Percentiles rank a stretch among this genome's conserved stretches.
Evolutionary conservation across 768 basidiomycete genomes (phyloP).

Genomic region (Amanita rimosa): DNA sequence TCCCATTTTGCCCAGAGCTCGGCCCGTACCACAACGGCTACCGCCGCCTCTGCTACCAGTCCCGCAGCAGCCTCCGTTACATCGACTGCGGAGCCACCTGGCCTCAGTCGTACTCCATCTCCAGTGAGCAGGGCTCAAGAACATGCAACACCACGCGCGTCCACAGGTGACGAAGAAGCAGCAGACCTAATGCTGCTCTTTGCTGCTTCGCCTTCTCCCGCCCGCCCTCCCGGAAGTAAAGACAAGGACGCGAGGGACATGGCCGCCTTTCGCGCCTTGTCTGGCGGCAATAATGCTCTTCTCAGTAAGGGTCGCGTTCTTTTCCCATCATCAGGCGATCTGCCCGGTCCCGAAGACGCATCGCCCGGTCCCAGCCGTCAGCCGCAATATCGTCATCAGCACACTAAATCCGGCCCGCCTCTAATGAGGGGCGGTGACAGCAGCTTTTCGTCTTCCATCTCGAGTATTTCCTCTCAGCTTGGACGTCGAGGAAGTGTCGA

Average conservation of each 20-base stretch:
- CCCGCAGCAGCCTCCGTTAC: slow-evolving; percentile 27
- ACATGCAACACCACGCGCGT: slow-evolving; percentile 33
- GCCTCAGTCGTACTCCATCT: slow-evolving; percentile 28
- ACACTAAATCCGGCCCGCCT: slow-evolving; percentile 4
- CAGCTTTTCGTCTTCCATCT: slow-evolving; percentile 28
- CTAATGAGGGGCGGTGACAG: slow-evolving; percentile 19
- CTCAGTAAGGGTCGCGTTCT: slow-evolving; percentile 60
- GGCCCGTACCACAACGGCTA: slow-evolving; percentile 34
- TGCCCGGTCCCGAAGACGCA: slow-evolving; percentile 6
- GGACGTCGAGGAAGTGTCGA: slow-evolving; percentile 7
- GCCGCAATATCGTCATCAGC: slow-evolving; percentile 3
- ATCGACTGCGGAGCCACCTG: slow-evolving; percentile 18
- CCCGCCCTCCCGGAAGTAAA: slow-evolving; percentile 25
- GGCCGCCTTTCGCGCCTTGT: slow-evolving; percentile 45
- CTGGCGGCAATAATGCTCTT: slow-evolving; percentile 32
- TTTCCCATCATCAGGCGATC: slow-evolving; percentile 33
- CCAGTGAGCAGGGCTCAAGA: slow-evolving; percentile 18
- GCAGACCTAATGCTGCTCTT: slow-evolving; percentile 81
- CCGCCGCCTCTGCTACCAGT: slow-evolving; percentile 26
- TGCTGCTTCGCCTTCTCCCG: slow-evolving; percentile 79
- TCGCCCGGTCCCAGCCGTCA: slow-evolving; percentile 8
- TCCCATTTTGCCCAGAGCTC: slow-evolving; percentile 63
- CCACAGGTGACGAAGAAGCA: slow-evolving; percentile 65
- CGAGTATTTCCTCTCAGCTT: slow-evolving; percentile 24
- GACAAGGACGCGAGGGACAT: slow-evolving; percentile 43